Evolutionary conservation across 2,329 filamentous ascomycete species (phyloP), one percentile per base, ranked within the genome.

Genomic region (Cadophora sp.): DNA sequence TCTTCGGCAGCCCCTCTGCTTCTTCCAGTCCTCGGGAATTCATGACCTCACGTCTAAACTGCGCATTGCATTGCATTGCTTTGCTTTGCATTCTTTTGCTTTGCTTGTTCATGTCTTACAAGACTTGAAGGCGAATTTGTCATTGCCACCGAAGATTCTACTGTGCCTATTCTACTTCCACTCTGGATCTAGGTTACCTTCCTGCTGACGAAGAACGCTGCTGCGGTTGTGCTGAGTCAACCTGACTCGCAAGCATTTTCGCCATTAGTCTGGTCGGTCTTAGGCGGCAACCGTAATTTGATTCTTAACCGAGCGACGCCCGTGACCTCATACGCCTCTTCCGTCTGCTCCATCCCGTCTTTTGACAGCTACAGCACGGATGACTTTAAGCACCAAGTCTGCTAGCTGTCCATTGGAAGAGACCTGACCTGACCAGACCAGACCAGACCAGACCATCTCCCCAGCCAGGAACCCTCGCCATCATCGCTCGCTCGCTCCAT

Each of bases 391-490:
- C 1, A 29, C 40, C 55, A 60, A 46, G 31, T 50, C 27, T 27
- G 26, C 55, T 31, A 4, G 40, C 40, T 31, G 40, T 16, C 65
- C 19, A 64, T 64, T 48, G 50, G 29, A 55, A 24, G 43, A n/a
- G 43, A 22, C 43, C 43, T n/a, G 37, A 11, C 6, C 4, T 5
- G 31, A 34, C 5, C 5, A 34, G n/a, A 34, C 5, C 4, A 31
- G 27, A 55, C 14, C 16, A n/a, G 43, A 22, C 43, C 43, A 6
- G 43, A 48, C 43, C 43, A 22, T n/a, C 43, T 48, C 43, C 43
- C 60, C 51, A 64, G 63, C 64, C 67, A 69, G 67, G 64, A 69
- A 68, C 67, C 64, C 59, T 59, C 37, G 37, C 37, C 37, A 27
- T 58, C 64, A 63, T 56, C 60, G 12, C 34, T 37, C 50, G 55